These are phyloP conservation scores for Orbilia oligospora DNA, from an alignment of 2,329 filamentous ascomycete genomes.

Conservation along the genomic window DNA sequence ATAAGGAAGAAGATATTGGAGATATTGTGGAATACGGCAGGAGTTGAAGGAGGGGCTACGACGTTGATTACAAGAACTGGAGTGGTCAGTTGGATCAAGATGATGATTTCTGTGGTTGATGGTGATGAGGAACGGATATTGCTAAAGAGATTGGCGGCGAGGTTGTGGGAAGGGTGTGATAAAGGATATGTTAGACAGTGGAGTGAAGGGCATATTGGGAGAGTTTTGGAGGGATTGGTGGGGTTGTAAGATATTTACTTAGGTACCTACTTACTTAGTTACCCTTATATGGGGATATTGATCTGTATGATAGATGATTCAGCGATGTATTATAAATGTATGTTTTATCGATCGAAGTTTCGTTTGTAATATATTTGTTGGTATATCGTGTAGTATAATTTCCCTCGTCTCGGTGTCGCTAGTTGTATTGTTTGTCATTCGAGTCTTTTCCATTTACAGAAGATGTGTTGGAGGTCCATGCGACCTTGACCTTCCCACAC, in stretches of 20 bases:
- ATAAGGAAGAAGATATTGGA: constrained; percentile 62
- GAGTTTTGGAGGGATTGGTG: constrained; percentile 40
- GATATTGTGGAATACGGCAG: constrained; percentile 63
- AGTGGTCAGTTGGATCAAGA: constrained; percentile 62
- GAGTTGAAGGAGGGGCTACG: constrained; percentile 63
- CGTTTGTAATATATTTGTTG: no score
- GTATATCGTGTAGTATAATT: no score
- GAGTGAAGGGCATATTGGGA: constrained; percentile 61
- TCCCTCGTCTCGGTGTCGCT: no score
- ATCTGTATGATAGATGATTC: neutral
- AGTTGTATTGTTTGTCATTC: no score
- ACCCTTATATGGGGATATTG: no score
- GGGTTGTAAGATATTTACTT: constrained; percentile 15
- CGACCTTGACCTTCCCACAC: no score
- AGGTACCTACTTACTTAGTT: no score
- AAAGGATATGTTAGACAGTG: constrained; percentile 63
- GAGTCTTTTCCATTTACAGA: no score
- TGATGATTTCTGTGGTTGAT: constrained; percentile 44
- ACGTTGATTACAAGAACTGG: constrained; percentile 64
- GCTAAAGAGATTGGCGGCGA: constrained; percentile 62
- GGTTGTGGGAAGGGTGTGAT: constrained; percentile 63
- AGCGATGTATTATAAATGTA: neutral
- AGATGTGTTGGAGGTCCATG: no score
- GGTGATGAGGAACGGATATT: constrained; percentile 35
- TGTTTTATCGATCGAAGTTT: no score